phyloP scores from a whole-genome alignment of 2,329 filamentous ascomycete species.

The Penicillium hesseltinei region DNA sequence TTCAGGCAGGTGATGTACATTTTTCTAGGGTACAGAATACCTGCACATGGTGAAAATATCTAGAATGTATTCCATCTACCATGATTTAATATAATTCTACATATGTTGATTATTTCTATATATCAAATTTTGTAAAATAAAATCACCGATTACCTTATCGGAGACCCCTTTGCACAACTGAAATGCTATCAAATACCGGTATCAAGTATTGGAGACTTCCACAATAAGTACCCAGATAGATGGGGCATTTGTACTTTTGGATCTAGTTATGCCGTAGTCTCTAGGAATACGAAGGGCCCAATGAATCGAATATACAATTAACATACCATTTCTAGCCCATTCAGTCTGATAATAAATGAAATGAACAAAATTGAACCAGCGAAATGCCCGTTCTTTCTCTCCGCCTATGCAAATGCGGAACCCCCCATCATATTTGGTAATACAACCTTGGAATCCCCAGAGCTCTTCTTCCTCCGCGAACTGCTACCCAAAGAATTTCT shows the following conservation, averaged over 20 bases:
- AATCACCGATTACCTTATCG: background rate
- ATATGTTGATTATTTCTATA: fast-evolving
- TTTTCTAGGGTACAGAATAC: background rate
- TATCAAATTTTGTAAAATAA: fast-evolving
- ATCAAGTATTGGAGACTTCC: background rate
- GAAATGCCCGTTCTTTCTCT: background rate
- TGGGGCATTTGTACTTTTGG: background rate
- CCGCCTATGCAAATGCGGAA: constrained; percentile 8
- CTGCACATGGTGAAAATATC: background rate
- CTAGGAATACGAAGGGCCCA: background rate
- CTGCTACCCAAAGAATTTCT: background rate
- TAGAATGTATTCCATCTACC: background rate
- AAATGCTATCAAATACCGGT: background rate
- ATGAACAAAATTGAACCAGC: background rate
- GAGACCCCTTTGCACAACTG: fast-evolving
- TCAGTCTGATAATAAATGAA: background rate
- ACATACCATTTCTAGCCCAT: background rate
- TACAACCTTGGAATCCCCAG: background rate
- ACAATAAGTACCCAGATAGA: background rate
- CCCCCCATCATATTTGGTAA: constrained; percentile 5
- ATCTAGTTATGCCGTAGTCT: background rate
- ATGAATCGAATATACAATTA: background rate
- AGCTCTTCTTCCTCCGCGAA: background rate
- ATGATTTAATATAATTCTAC: too few relatives aligned
- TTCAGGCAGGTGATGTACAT: background rate